Conservation (phyloP, 2,329 filamentous ascomycete species). For the Neopestalotiopsis sp. region DNA sequence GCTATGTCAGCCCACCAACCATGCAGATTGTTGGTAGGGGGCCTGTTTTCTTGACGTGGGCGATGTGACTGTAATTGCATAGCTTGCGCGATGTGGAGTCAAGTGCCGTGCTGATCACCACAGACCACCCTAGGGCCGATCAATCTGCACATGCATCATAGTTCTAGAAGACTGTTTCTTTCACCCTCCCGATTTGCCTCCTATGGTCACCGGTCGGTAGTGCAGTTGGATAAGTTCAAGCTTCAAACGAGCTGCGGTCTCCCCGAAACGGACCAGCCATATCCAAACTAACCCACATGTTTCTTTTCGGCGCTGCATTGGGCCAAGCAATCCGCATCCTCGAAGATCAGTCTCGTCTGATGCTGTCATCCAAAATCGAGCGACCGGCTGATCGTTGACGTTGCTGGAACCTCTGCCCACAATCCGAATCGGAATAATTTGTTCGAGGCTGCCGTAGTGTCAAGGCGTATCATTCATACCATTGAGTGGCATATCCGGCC, state of each 20-base stretch:
- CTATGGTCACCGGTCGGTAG: not conserved
- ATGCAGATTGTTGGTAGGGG: not conserved
- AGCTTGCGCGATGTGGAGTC: not conserved
- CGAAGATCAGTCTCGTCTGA: slow-evolving; percentile 1
- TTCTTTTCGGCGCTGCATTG: not conserved
- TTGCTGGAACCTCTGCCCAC: not conserved
- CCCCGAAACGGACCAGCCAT: slow-evolving; percentile 6
- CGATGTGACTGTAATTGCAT: not conserved
- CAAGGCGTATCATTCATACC: not conserved
- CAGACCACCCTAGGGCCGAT: not conserved
- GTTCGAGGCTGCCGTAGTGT: not conserved
- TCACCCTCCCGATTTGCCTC: not conserved
- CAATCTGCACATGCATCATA: slow-evolving; percentile 9
- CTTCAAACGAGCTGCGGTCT: not conserved
- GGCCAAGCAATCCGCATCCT: not conserved
- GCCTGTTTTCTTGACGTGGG: not conserved
- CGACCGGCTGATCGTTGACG: not conserved
- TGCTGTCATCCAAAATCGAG: not conserved
- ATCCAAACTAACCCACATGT: not conserved
- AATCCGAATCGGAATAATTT: too few species aligned
- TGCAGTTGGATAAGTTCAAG: not conserved
- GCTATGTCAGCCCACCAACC: not conserved
- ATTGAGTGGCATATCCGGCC: not conserved
- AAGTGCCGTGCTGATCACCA: not conserved
- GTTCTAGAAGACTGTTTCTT: slow-evolving; percentile 13